These are phyloP conservation scores for Nemania bipapillata DNA, from an alignment of 2,329 filamentous ascomycete genomes.

Conservation along the genomic window DNA sequence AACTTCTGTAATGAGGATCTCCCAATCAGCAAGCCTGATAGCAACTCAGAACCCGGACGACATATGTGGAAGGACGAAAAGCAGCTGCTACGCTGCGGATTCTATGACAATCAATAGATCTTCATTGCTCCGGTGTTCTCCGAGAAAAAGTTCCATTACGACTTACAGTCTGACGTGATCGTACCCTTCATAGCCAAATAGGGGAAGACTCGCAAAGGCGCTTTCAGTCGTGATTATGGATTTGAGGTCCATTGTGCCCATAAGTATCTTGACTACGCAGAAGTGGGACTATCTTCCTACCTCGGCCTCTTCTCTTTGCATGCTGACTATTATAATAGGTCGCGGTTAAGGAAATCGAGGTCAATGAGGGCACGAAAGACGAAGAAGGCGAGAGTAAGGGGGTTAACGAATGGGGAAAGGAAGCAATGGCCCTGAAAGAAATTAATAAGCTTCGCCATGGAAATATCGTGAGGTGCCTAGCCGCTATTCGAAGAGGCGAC, in stretches of 20 bases:
- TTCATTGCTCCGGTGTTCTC: not conserved
- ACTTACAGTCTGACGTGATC: not conserved
- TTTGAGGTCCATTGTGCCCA: not conserved
- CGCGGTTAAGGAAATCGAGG: not conserved
- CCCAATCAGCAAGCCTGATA: not conserved
- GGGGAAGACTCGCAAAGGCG: not conserved
- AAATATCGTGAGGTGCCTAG: conserved; percentile 19
- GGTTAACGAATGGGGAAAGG: conserved; percentile 8
- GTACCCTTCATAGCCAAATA: not conserved
- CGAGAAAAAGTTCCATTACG: not conserved
- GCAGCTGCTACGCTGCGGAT: not conserved
- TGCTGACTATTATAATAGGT: not conserved
- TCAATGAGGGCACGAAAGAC: not conserved
- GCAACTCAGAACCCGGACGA: not conserved
- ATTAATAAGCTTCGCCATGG: conserved; percentile 51
- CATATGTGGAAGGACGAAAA: not conserved
- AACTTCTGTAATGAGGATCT: not conserved
- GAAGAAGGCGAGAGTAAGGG: not conserved
- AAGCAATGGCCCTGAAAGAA: conserved; percentile 14
- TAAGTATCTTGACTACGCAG: not conserved
- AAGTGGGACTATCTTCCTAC: not conserved
- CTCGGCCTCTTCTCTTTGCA: not conserved
- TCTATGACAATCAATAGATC: not conserved
- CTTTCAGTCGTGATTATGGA: not conserved
- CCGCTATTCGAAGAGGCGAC: conserved; percentile 22